Conservation (phyloP, 1,139 yeast species). For the Yamadazyma siamensis region DNA sequence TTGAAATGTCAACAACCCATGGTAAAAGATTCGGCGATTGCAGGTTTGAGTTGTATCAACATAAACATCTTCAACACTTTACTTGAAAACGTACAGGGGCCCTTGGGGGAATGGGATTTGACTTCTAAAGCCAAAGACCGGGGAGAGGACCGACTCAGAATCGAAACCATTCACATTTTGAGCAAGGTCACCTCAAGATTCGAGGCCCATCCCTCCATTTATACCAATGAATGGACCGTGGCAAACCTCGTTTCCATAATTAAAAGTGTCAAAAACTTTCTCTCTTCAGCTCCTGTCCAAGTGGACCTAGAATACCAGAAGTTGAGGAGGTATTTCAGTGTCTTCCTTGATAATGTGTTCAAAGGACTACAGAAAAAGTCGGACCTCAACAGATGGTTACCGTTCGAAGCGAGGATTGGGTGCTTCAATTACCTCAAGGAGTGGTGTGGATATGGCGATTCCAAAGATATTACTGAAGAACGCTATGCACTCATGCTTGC, state of each 20-base stretch:
- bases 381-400: slow-evolving; percentile 55
- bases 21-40: slow-evolving; percentile 79
- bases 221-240: slow-evolving; percentile 68
- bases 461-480: slow-evolving; percentile 56
- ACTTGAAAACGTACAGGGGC: slow-evolving; percentile 70
- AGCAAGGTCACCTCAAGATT: slow-evolving; percentile 68
- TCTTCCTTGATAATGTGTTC: slow-evolving; percentile 68
- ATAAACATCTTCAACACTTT: slow-evolving; percentile 83
- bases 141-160: slow-evolving; percentile 52
- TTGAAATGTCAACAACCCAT: slow-evolving; percentile 67
- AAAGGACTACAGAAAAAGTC: slow-evolving; percentile 45
- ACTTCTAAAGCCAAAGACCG: slow-evolving; percentile 26
- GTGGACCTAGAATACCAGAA: slow-evolving; percentile 70
- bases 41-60: slow-evolving; percentile 86
- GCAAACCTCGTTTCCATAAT: slow-evolving; percentile 62
- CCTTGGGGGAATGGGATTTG: slow-evolving; percentile 59
- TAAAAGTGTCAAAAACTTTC: slow-evolving; percentile 60
- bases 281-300: slow-evolving; percentile 60
- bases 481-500: slow-evolving; percentile 64
- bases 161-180: slow-evolving; percentile 77
- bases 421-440: slow-evolving; percentile 80
- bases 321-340: slow-evolving; percentile 77
- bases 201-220: slow-evolving; percentile 47
- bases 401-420: slow-evolving; percentile 81
- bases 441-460: slow-evolving; percentile 91